Conservation (phyloP, 352 stramenopile species). For the Pythium chondricola region DNA sequence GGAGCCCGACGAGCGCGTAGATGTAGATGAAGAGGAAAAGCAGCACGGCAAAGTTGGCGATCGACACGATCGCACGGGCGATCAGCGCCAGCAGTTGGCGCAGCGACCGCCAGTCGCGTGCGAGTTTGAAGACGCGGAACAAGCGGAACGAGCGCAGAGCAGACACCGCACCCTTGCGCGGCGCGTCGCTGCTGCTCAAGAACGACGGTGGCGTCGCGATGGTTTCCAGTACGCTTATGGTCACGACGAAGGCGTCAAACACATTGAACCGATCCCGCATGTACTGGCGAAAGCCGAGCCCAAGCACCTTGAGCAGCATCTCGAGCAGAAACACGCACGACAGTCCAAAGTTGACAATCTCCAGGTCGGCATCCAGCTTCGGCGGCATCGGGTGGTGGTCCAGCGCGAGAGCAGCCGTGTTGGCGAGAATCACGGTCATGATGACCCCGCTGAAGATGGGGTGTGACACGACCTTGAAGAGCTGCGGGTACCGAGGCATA, state of each 20-base stretch:
- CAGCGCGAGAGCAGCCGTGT: constrained; percentile 72
- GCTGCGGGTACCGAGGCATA: constrained; percentile 20
- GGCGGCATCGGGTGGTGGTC: constrained; percentile 78
- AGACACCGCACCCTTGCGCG: constrained; percentile 63
- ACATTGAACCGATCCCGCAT: constrained; percentile 70
- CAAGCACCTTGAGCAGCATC: constrained; percentile 82
- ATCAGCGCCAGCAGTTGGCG: constrained; percentile 91
- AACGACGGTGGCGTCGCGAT: constrained; percentile 64
- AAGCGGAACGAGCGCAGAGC: constrained; percentile 87
- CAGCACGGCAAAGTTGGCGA: constrained; percentile 92
- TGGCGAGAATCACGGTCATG: constrained; percentile 77
- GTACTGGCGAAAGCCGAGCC: constrained; percentile 72
- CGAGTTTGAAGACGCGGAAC: constrained; percentile 93
- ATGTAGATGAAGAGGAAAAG: constrained; percentile 96
- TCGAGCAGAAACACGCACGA: constrained; percentile 70
- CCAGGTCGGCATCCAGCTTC: constrained; percentile 40
- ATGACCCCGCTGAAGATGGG: constrained; percentile 51
- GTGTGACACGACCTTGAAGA: constrained; percentile 59
- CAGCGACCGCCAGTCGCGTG: constrained; percentile 88
- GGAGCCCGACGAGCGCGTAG: constrained; percentile 87
- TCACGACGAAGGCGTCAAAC: constrained; percentile 86
- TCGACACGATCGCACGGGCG: constrained; percentile 85
- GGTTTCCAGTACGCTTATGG: constrained; percentile 65
- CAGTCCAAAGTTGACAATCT: constrained; percentile 77
- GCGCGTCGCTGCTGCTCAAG: constrained; percentile 36